Base-by-base conservation (phyloP, 805 yeast species). In the Clavispora carvajalis region DNA sequence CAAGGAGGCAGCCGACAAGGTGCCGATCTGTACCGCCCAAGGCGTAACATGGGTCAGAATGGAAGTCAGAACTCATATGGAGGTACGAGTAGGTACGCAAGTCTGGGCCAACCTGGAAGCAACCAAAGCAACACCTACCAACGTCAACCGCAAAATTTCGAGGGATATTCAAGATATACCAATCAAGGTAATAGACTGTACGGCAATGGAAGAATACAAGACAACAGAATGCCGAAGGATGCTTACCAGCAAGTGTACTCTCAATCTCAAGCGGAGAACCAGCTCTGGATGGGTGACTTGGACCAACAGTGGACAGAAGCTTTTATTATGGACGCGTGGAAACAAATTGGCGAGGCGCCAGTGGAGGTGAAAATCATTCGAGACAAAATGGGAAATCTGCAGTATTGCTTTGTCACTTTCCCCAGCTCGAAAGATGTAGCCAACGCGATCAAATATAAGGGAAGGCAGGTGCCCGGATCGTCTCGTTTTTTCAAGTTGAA, bases 241-340 rank as follows among this genome's bases (percentile, higher is more conserved):
- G 34, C 44, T 5, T 41, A 41, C 34, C 53, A 49, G 26, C 52
- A 38, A 24, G 53, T 49, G 4, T 49, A 49, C 33, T 38, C 44
- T 34, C 53, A 49, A 35, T 37, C 47, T 7, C 48, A 48, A 13
- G 34, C 52, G 11, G 54, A 46, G 23, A 48, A 44, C 36, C 80
- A 76, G 48, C 55, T 85, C 37, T 85, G 90, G 84, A 90, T 89
- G 95, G 97, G 96, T 17, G 96, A 87, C 53, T 64, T 89, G 34
- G 96, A 88, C 51, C 85, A 85, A 8, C 69, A 76, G 58, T 85
- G 95, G 89, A 86, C 84, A 45, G 96, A 89, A 57, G 59, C 65
- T 29, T 66, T 75, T 10, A 74, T 90, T 39, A 71, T 70, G 36
- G 75, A 76, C 43, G 74, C 89, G 34, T 89, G 96, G 96, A 58